phyloP scores from a whole-genome alignment of 768 basidiomycete genomes.

The Panaeolus papilionaceus region DNA sequence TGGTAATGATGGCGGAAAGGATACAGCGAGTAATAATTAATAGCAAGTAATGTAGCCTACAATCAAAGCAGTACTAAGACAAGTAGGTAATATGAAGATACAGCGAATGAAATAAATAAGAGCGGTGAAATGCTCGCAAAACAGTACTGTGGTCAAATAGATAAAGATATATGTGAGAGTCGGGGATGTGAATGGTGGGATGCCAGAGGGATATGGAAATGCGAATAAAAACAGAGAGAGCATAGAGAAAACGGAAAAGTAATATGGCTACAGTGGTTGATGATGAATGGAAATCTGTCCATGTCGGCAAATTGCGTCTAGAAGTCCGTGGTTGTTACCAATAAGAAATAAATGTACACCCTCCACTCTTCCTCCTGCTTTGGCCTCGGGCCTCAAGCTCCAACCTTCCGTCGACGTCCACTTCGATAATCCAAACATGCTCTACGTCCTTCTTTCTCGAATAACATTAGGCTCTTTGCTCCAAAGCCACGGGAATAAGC shows the following conservation, averaged over 20 bases:
- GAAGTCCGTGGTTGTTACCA: conserved; percentile 14
- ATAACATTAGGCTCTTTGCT: conserved; percentile 28
- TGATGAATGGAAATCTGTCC: conserved; percentile 15
- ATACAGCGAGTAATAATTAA: conserved; percentile 30
- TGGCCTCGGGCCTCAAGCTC: conserved; percentile 14
- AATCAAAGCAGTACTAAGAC: conserved; percentile 4
- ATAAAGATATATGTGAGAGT: conserved; percentile 22
- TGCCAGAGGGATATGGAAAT: background rate
- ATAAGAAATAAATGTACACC: background rate
- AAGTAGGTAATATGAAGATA: background rate
- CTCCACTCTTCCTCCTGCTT: conserved; percentile 13
- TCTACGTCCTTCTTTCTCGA: conserved; percentile 17
- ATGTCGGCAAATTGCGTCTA: conserved; percentile 9
- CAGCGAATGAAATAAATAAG: conserved; percentile 11
- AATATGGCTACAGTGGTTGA: conserved; percentile 21
- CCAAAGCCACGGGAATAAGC: conserved; percentile 29
- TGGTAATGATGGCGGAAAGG: conserved; percentile 12
- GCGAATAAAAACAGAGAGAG: conserved; percentile 8
- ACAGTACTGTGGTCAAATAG: conserved; percentile 22
- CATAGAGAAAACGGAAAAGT: conserved; percentile 9
- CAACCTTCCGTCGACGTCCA: conserved; percentile 16
- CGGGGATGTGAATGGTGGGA: conserved; percentile 18
- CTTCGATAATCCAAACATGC: conserved; percentile 15
- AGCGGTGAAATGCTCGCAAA: background rate
- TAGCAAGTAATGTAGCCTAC: background rate